A percentile compares a stretch with the other conserved stretches of the same genome.
These are phyloP conservation scores for Citrus inodora DNA, from an alignment of 345 rosid species.

Conservation along the genomic window DNA sequence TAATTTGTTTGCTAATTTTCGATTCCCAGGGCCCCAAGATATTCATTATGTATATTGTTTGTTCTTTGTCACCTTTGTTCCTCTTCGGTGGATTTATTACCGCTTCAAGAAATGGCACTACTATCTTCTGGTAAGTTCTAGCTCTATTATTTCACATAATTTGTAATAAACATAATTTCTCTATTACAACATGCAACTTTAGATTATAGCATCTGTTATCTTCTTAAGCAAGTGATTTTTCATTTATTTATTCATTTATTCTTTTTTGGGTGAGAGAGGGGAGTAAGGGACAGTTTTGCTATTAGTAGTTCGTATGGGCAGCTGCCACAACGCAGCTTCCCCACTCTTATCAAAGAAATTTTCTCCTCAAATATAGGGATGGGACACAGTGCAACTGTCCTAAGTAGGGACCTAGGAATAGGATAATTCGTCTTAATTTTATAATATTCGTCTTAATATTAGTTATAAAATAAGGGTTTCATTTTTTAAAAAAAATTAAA, in stretches of 20 bases:
- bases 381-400: too few relatives aligned
- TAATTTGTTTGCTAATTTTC: slow-evolving; percentile 6
- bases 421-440: neutral
- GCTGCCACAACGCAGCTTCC: too few relatives aligned
- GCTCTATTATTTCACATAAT: neutral
- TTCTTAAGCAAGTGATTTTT: neutral
- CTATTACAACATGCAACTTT: neutral
- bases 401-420: too few relatives aligned
- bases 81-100: slow-evolving; percentile 95
- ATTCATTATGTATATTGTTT: slow-evolving; percentile 79
- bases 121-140: slow-evolving; percentile 77
- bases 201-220: neutral
- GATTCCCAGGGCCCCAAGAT: slow-evolving; percentile 76
- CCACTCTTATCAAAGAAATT: too few relatives aligned
- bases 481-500: too few relatives aligned
- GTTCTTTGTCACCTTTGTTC: slow-evolving; percentile 79
- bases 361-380: too few relatives aligned
- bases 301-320: too few relatives aligned
- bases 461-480: neutral
- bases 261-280: too few relatives aligned
- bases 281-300: too few relatives aligned
- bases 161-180: too few relatives aligned
- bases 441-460: neutral
- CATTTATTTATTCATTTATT: neutral
- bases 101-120: slow-evolving; percentile 98